A percentile compares a stretch with the other conserved stretches of the same genome.
Conservation (phyloP, 164 flowering plant genomes). For the Vitis rupestris region DNA sequence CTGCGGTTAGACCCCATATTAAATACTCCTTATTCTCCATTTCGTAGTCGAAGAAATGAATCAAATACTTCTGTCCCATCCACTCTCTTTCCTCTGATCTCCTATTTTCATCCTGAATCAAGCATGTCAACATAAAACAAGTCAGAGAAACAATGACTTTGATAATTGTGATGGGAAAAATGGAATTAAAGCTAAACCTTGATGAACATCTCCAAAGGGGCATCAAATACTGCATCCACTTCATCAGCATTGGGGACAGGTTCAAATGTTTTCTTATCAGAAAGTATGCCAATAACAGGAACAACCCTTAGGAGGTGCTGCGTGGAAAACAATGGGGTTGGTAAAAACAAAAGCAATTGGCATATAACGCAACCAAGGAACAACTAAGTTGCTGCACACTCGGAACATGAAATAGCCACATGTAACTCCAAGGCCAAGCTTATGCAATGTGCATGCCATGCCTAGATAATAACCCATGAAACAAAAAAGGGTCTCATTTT, state of each 20-base stretch:
- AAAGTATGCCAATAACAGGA: slow-evolving; percentile 83
- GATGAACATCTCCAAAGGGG: slow-evolving; percentile 93
- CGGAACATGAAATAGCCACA: too few relatives aligned
- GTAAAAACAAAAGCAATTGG: too few relatives aligned
- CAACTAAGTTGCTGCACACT: too few relatives aligned
- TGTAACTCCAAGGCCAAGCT: too few relatives aligned
- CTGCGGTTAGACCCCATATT: slow-evolving; percentile 94
- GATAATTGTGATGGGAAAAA: not conserved
- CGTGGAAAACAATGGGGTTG: slow-evolving; percentile 19
- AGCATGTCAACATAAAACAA: not conserved
- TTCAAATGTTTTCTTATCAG: slow-evolving; percentile 54
- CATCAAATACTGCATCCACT: slow-evolving; percentile 83
- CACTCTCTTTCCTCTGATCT: slow-evolving; percentile 68
- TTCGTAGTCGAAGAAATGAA: slow-evolving; percentile 78
- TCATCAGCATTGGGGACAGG: slow-evolving; percentile 70
- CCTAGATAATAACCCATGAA: too few relatives aligned
- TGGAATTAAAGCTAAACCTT: slow-evolving; percentile 44
- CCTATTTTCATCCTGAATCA: slow-evolving; percentile 70
- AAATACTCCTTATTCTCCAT: slow-evolving; percentile 42
- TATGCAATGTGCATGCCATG: too few relatives aligned
- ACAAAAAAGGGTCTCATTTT: too few relatives aligned
- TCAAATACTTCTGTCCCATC: slow-evolving; percentile 63
- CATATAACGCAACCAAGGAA: too few relatives aligned
- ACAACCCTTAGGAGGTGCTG: slow-evolving; percentile 74
- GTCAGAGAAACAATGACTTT: not conserved